A percentile compares a stretch with the other conserved stretches of the same genome.
Evolutionary conservation across 768 basidiomycete species (phyloP).

Genomic region (Rhodotorula sphaerocarpa): DNA sequence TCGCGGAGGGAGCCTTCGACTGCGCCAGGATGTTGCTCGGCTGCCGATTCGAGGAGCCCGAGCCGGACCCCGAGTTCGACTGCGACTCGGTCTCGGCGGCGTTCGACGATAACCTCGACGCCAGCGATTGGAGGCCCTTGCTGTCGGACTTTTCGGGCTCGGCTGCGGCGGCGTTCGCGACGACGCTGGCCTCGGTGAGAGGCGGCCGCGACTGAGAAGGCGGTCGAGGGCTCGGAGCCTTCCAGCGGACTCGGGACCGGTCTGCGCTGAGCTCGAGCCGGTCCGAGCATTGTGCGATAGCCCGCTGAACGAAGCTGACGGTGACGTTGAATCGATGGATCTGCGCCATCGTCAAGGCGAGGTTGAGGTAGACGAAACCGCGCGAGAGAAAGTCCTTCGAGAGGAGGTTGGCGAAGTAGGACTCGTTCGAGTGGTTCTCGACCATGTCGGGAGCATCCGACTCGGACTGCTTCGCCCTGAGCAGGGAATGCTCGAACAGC

Average conservation of each 20-base stretch:
- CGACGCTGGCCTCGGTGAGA: neutral
- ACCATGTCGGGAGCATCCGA: neutral
- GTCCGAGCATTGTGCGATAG: conserved; percentile 17
- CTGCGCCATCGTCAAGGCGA: conserved; percentile 29
- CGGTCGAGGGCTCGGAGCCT: neutral
- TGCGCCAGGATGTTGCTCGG: neutral
- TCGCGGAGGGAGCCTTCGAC: neutral
- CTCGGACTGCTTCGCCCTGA: neutral
- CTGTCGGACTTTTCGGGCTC: too few species aligned
- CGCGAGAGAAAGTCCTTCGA: conserved; percentile 27
- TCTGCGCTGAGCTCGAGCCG: conserved; percentile 25
- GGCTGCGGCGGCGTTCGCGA: neutral
- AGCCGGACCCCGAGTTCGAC: neutral
- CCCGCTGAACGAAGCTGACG: conserved; percentile 26
- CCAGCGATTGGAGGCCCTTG: too few species aligned
- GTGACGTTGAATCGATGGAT: conserved; percentile 27
- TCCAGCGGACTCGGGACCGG: conserved; percentile 22
- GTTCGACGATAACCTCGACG: too few species aligned
- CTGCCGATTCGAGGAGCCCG: neutral
- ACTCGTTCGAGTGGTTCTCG: conserved; percentile 13
- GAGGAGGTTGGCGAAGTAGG: conserved; percentile 33
- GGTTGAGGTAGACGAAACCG: conserved; percentile 34
- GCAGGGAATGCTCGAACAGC: conserved; percentile 26
- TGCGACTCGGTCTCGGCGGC: too few species aligned
- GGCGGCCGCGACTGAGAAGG: neutral